Conservation (phyloP, 225 moss, liverwort and hornwort genomes). For the Marchantia paleacea region DNA sequence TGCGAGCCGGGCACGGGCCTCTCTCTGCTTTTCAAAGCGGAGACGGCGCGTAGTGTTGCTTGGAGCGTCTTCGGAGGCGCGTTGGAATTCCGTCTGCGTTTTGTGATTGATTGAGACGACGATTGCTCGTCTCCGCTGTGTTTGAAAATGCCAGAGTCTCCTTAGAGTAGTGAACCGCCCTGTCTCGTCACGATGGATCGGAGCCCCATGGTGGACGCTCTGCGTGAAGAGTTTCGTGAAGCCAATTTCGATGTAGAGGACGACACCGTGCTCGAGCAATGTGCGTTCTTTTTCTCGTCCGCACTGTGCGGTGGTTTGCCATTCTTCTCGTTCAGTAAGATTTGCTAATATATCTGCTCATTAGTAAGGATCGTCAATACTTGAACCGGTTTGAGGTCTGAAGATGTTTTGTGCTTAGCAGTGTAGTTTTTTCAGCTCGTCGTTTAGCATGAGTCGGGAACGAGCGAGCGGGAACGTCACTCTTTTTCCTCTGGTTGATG, state of each 20-base stretch:
- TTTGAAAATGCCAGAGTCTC: constrained; percentile 1
- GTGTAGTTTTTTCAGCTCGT: not conserved
- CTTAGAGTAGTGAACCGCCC: too few relatives aligned
- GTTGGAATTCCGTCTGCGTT: not conserved
- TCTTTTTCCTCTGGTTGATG: too few relatives aligned
- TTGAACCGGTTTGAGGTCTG: not conserved
- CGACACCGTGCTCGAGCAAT: constrained; percentile 55
- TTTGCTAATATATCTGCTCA: not conserved
- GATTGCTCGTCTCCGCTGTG: not conserved
- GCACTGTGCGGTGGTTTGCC: too few relatives aligned
- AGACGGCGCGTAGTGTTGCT: too few relatives aligned
- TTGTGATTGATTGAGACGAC: not conserved
- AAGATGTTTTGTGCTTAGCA: not conserved
- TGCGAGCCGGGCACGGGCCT: not conserved
- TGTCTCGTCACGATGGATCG: not conserved
- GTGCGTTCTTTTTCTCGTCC: constrained; percentile 28
- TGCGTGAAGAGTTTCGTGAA: constrained; percentile 58
- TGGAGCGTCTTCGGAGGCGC: not conserved
- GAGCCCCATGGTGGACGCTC: constrained; percentile 44
- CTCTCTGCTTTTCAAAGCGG: too few relatives aligned
- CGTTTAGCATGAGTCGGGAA: not conserved
- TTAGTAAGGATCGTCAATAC: not conserved
- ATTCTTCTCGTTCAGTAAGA: not conserved
- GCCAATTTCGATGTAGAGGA: constrained; percentile 60
- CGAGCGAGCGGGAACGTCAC: not conserved